Evolutionary conservation across 2,329 filamentous ascomycete species (phyloP), one percentile per base, ranked within the genome.

Genomic region (Hypomyces perniciosus): DNA sequence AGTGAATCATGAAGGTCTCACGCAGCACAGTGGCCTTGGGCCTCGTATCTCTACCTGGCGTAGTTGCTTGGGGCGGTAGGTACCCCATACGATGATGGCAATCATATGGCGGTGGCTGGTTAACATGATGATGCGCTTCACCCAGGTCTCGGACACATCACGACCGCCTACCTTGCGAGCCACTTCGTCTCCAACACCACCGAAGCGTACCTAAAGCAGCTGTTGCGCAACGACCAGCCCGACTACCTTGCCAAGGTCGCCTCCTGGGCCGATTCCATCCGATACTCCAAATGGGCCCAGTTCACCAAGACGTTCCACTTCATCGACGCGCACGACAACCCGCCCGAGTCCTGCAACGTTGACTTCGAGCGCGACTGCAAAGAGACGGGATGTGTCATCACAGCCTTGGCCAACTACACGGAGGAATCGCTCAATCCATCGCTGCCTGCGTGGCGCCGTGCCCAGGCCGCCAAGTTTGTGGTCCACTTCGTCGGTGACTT

Each of bases 401-500:
- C 69, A 52, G 79, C 81, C 4, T 69, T 84, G 48, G 72, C 74
- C 54, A 83, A 83, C 69, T 83, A 83, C 67, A 84, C 79, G n/a
- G 59, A 68, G 28, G 75, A 80, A 54, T 63, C 79, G 9, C 65
- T 79, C 33, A 75, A 83, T 58, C 54, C 68, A 6, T 48, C 57
- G 5, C 62, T 84, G 44, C 66, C 65, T 30, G 59, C 64, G 2
- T 73, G 68, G 65, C 72, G 75, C 54, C 74, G 77, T 44, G 72
- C 71, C 46, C 77, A 84, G 65, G 83, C 83, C 2, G 79, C 80
- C 62, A 85, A 84, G 69, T 86, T 86, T 62, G 72, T 84, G 51
- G 67, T 84, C 38, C 80, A 88, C 67, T 88, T 88, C 62, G 68
- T 88, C 48, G 82, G 83, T 48, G 85, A 88, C 65, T 79, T 86